Percentiles rank a stretch among this genome's conserved stretches.
Conservation (phyloP, 1,284 basidiomycete genomes). For the Cystobasidium pallidum region DNA sequence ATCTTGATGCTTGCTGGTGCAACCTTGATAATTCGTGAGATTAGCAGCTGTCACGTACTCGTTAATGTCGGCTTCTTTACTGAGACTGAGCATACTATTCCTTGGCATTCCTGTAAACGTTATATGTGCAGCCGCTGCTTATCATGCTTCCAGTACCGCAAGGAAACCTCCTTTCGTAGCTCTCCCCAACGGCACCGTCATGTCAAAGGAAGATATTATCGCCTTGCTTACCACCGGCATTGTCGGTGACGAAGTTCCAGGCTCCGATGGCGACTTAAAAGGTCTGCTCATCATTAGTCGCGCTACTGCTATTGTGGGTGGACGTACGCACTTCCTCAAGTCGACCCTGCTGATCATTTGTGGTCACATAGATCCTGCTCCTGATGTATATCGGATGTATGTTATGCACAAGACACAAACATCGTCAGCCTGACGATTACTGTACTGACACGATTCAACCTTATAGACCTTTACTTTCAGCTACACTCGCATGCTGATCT, state of each 20-base stretch:
- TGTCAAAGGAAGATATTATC: slow-evolving; percentile 28
- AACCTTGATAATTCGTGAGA: slow-evolving; percentile 53
- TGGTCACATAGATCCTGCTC: slow-evolving; percentile 64
- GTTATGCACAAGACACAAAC: background rate
- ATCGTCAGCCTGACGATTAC: background rate
- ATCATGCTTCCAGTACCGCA: slow-evolving; percentile 18
- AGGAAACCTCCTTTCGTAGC: slow-evolving; percentile 19
- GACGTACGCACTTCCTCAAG: background rate
- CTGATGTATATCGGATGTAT: slow-evolving; percentile 73
- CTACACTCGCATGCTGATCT: slow-evolving; percentile 63
- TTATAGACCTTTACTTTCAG: slow-evolving; percentile 57
- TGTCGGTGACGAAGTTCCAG: slow-evolving; percentile 11
- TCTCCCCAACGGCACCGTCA: slow-evolving; percentile 1
- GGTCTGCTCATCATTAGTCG: slow-evolving; percentile 78
- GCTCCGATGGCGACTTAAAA: slow-evolving; percentile 37
- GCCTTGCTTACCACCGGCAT: slow-evolving; percentile 6
- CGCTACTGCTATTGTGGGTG: slow-evolving; percentile 70
- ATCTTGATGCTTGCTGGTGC: slow-evolving; percentile 48
- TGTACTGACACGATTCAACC: background rate
- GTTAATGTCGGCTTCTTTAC: too few relatives aligned
- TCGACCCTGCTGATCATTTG: background rate
- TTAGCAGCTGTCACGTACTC: too few relatives aligned
- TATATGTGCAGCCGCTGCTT: slow-evolving; percentile 31
- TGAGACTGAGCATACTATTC: background rate
- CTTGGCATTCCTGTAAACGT: background rate